A percentile compares a stretch with the other conserved stretches of the same genome.
phyloP scores from a whole-genome alignment of 192 early-diverging fungal species.

The Gamsiella multidivaricata region DNA sequence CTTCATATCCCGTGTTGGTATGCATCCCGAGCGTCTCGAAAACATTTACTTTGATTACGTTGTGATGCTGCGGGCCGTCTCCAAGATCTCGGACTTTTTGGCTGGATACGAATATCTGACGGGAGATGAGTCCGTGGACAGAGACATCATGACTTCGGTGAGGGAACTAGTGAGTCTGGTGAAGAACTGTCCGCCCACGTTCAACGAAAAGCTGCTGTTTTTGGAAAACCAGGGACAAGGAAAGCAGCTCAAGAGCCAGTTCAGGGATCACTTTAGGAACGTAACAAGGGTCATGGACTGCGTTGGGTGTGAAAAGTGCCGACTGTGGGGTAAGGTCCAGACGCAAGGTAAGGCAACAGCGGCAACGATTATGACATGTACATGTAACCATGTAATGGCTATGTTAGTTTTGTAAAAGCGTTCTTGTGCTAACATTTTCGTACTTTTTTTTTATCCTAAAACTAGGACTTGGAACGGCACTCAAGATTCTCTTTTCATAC shows the following conservation, averaged over 20 bases:
- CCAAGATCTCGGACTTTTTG: conserved; percentile 85
- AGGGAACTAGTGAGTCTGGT: conserved; percentile 67
- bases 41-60: conserved; percentile 97
- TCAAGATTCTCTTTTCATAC: conserved; percentile 96
- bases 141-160: conserved; percentile 65
- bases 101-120: conserved; percentile 80
- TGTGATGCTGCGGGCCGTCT: conserved; percentile 84
- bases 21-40: conserved; percentile 90
- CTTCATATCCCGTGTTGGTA: conserved; percentile 88
- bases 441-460: neutral
- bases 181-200: conserved; percentile 78
- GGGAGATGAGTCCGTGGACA: conserved; percentile 67
- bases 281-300: conserved; percentile 99
- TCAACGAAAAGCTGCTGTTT: conserved; percentile 94
- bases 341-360: conserved; percentile 51
- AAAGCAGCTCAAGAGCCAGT: conserved; percentile 83
- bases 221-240: conserved; percentile 7
- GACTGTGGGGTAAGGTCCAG: conserved; percentile 98
- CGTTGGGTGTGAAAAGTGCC: conserved; percentile 98
- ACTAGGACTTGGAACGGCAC: conserved; percentile 92
- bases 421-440: neutral
- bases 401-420: neutral
- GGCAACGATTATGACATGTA: neutral
- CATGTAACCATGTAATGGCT: too few species aligned
- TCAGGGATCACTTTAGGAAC: conserved; percentile 94